Evolutionary conservation across 2,329 filamentous ascomycete species (phyloP).

Genomic region (Botryotinia convoluta): DNA sequence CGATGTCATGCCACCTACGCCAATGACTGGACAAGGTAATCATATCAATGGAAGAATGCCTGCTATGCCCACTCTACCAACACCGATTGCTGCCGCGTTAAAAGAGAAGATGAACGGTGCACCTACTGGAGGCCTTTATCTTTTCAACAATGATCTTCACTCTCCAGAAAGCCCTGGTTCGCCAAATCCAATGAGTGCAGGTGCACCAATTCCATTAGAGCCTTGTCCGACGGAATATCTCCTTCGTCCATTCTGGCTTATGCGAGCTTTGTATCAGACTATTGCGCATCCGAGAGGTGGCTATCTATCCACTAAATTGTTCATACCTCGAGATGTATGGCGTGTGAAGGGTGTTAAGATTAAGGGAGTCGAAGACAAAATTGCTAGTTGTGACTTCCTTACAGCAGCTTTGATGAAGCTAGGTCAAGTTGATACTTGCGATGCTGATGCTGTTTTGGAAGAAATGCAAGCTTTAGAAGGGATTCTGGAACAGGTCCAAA

Average conservation of each 20-base stretch:
- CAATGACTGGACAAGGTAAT: slow-evolving; percentile 53
- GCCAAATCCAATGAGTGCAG: slow-evolving; percentile 58
- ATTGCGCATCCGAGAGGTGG: slow-evolving; percentile 88
- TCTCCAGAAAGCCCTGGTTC: slow-evolving; percentile 61
- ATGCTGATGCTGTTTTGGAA: slow-evolving; percentile 87
- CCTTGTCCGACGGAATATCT: slow-evolving; percentile 87
- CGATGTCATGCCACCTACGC: slow-evolving; percentile 71
- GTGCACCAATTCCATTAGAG: slow-evolving; percentile 77
- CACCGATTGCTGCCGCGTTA: slow-evolving; percentile 63
- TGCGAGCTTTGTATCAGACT: slow-evolving; percentile 91
- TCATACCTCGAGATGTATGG: slow-evolving; percentile 92
- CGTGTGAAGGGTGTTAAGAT: slow-evolving; percentile 90
- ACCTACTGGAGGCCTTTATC: slow-evolving; percentile 65
- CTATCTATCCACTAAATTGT: slow-evolving; percentile 87
- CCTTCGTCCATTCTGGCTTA: slow-evolving; percentile 95
- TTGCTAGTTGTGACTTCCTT: slow-evolving; percentile 84
- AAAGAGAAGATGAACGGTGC: slow-evolving; percentile 55
- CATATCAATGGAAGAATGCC: slow-evolving; percentile 49
- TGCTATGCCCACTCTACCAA: slow-evolving; percentile 63
- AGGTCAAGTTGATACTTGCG: slow-evolving; percentile 77
- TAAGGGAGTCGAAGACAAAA: slow-evolving; percentile 88
- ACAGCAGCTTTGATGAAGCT: slow-evolving; percentile 86
- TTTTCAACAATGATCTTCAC: slow-evolving; percentile 84
- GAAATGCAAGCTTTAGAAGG: slow-evolving; percentile 90
- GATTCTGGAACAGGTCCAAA: slow-evolving; percentile 82